These are phyloP conservation scores for Picea abies DNA, from an alignment of 83 land plant species.

Conservation along the genomic window DNA sequence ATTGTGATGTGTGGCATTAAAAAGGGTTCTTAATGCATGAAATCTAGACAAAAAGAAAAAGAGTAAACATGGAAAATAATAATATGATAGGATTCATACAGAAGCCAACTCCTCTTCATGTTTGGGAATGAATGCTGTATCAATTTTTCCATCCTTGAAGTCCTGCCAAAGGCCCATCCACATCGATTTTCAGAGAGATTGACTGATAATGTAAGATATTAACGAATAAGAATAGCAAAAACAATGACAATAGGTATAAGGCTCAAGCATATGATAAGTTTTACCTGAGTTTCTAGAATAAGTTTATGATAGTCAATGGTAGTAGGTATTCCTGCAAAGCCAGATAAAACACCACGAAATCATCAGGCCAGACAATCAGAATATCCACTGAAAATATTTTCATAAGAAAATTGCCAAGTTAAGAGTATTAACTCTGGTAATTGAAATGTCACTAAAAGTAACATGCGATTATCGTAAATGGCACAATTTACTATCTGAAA, in stretches of 20 bases:
- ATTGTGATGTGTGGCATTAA: not conserved
- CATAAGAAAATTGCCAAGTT: not conserved
- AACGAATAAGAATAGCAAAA: not conserved
- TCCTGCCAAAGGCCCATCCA: constrained; percentile 55
- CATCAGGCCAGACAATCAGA: not conserved
- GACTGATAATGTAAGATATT: not conserved
- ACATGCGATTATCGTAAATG: not conserved
- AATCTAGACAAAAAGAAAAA: not conserved
- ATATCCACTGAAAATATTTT: not conserved
- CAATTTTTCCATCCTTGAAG: constrained; percentile 93
- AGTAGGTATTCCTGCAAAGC: constrained; percentile 80
- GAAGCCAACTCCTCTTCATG: constrained; percentile 87
- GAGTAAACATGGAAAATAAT: not conserved
- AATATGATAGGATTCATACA: constrained; percentile 40
- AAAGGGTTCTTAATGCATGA: not conserved
- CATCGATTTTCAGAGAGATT: constrained; percentile 1
- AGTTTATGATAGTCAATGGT: constrained; percentile 98
- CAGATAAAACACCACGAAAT: constrained; percentile 5
- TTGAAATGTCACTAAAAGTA: not conserved
- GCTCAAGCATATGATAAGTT: not conserved
- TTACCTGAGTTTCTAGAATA: constrained; percentile 88
- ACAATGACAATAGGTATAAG: not conserved
- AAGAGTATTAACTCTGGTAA: not conserved
- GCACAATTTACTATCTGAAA: not conserved
- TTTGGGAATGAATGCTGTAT: constrained; percentile 97